phyloP scores from a whole-genome alignment of 495 filamentous ascomycete species.

The Pyrenula massariospora region DNA sequence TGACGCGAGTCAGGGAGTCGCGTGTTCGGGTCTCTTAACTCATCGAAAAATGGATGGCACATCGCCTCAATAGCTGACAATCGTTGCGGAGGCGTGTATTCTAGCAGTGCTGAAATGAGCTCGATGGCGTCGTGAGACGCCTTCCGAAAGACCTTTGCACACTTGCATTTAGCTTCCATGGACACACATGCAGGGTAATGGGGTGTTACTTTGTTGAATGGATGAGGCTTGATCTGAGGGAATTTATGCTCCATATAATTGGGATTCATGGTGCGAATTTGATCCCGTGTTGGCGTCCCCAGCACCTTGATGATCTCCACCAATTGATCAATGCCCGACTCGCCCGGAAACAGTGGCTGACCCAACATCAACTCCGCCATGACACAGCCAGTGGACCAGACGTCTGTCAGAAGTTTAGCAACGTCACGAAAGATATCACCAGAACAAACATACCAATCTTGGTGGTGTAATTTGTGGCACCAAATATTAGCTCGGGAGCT shows the following conservation, averaged over 20 bases:
- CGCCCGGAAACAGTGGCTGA: slow-evolving; percentile 96
- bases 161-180: background rate
- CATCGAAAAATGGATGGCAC: slow-evolving; percentile 98
- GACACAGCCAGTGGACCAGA: slow-evolving; percentile 98
- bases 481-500: slow-evolving; percentile 96
- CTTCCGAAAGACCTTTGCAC: slow-evolving; percentile 75
- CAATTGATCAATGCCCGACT: slow-evolving; percentile 96
- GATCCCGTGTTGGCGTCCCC: slow-evolving; percentile 93
- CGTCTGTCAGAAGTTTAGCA: slow-evolving; percentile 53
- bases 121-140: slow-evolving; percentile 88
- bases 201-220: slow-evolving; percentile 75
- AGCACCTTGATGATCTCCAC: slow-evolving; percentile 99
- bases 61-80: slow-evolving; percentile 91
- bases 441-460: slow-evolving; percentile 74
- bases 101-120: slow-evolving; percentile 81
- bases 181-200: background rate
- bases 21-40: slow-evolving; percentile 79
- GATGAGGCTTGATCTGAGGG: slow-evolving; percentile 98
- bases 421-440: slow-evolving; percentile 2
- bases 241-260: slow-evolving; percentile 99
- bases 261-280: slow-evolving; percentile 99
- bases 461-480: slow-evolving; percentile 97
- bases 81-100: slow-evolving; percentile 95
- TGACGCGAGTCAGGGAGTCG: slow-evolving; percentile 90
- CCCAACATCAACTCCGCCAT: slow-evolving; percentile 99